Conservation (phyloP, 2,329 filamentous ascomycete genomes). For the Metarhizium rileyi region DNA sequence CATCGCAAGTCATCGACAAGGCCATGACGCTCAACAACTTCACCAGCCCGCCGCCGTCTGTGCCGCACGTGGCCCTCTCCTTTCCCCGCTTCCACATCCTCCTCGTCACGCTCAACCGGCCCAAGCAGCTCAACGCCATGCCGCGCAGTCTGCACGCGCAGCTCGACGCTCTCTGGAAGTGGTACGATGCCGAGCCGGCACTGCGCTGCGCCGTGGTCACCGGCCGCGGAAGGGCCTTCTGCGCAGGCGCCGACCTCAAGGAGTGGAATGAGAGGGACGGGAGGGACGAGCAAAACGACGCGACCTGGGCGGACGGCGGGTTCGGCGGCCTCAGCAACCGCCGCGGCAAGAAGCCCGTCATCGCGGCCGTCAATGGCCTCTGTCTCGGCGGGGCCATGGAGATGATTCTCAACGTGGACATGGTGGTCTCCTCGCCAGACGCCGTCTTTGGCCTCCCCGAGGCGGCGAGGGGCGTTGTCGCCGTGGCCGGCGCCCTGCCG, state of each 20-base stretch:
- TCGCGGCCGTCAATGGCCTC: constrained; percentile 67
- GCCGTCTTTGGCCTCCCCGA: constrained; percentile 63
- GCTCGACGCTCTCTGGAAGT: constrained; percentile 40
- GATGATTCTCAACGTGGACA: constrained; percentile 63
- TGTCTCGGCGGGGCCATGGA: constrained; percentile 71
- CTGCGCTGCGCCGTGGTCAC: constrained; percentile 55
- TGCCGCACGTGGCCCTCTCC: constrained; percentile 32
- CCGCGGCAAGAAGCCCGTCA: constrained; percentile 61
- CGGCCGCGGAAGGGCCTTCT: constrained; percentile 53
- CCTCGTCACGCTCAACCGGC: background rate
- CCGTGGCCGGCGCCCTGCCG: constrained; percentile 61
- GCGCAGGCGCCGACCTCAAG: constrained; percentile 56
- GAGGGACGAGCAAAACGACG: constrained; percentile 24
- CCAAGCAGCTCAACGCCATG: constrained; percentile 44
- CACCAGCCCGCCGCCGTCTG: constrained; percentile 27
- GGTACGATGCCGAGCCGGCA: constrained; percentile 51
- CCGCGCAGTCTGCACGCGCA: constrained; percentile 36
- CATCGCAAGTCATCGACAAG: background rate
- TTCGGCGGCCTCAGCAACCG: constrained; percentile 60
- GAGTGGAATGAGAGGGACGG: constrained; percentile 43
- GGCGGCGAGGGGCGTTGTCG: constrained; percentile 59
- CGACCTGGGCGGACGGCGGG: constrained; percentile 34
- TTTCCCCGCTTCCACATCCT: constrained; percentile 46
- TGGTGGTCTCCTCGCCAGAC: constrained; percentile 50
- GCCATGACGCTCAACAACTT: constrained; percentile 17